Base-by-base conservation (phyloP, 2,329 filamentous ascomycete genomes). In the Epichloe gansuensis region DNA sequence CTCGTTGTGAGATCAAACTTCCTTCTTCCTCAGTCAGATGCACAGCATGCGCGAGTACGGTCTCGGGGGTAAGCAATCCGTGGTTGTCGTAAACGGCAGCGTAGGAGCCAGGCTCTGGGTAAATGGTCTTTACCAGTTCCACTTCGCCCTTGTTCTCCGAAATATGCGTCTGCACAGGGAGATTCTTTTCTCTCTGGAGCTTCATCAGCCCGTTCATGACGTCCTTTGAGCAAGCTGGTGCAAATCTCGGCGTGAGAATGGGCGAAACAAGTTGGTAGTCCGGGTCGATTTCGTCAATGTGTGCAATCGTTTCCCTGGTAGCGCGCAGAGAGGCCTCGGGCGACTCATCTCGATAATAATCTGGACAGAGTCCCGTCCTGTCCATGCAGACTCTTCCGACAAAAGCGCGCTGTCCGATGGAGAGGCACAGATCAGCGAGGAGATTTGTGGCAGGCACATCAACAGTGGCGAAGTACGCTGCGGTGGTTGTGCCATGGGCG, bases 331-430 rank as follows among this genome's bases (percentile, higher is more conserved):
- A 76, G 25, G 75, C 71, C 2, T 78, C 77, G 0, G 82, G 69
- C 15, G 78, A 82, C 53, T 78, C 78, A 65, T 98, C 93, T 23
- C 82, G 77, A 71, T 97, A 97, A 71, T 85, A 87, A 1, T 78
- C 76, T 0, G 91, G 91, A 39, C 82, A 84, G 4, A 86, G 69
- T 0, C 70, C 66, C 0, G 67, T 66, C 34, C 78, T 77, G 66
- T 97, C 89, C 93, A 98, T 97, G 73, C 91, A 96, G n/a, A 94
- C 88, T 42, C 93, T 78, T 35, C 93, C 93, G 42, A 98, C 80
- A 58, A 97, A 87, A 6, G 93, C 93, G 51, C 93, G 78, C 70
- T 98, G 93, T 45, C 93, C 93, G 28, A 80, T 72, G 0, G 71
- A 65, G n/a, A 88, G 75, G 63, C 91, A 96, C 17, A 96, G 79